These are phyloP conservation scores for Sporobolomyces phaffii DNA, from an alignment of 768 basidiomycete species.

Conservation along the genomic window DNA sequence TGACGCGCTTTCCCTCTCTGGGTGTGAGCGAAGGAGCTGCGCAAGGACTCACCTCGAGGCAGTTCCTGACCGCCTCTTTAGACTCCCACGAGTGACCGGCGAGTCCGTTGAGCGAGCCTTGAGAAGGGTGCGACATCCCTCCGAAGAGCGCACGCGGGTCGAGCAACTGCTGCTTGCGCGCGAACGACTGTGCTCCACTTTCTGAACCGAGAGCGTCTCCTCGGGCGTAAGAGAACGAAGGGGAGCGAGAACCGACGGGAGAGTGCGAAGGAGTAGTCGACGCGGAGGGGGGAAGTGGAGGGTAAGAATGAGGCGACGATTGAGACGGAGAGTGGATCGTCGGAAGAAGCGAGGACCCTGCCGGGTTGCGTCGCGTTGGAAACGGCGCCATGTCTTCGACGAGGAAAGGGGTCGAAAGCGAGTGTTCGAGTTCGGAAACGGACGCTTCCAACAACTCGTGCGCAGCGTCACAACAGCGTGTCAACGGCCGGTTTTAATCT, in stretches of 20 bases:
- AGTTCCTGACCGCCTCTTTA: constrained; percentile 7
- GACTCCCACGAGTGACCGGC: constrained; percentile 22
- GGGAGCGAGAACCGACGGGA: background rate
- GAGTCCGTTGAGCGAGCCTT: constrained; percentile 7
- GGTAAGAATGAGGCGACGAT: background rate
- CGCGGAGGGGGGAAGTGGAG: constrained; percentile 9
- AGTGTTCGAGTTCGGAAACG: background rate
- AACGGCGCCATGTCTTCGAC: constrained; percentile 16
- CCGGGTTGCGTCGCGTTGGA: constrained; percentile 11
- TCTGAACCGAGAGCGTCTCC: background rate
- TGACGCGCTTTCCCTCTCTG: background rate
- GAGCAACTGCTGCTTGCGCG: background rate
- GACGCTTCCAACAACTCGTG: too few relatives aligned
- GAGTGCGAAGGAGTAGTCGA: background rate
- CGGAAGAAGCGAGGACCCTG: background rate
- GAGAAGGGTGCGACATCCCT: background rate
- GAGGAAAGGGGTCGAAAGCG: background rate
- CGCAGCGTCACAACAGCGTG: too few relatives aligned
- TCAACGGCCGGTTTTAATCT: too few relatives aligned
- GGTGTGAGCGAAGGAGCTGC: background rate
- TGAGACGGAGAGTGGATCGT: constrained; percentile 15
- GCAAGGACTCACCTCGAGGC: constrained; percentile 21
- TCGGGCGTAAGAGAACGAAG: constrained; percentile 10
- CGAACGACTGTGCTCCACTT: constrained; percentile 9
- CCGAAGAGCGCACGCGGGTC: constrained; percentile 26